phyloP scores from a whole-genome alignment of 805 yeast species.

The Tetrapisispora pingtungensis region DNA sequence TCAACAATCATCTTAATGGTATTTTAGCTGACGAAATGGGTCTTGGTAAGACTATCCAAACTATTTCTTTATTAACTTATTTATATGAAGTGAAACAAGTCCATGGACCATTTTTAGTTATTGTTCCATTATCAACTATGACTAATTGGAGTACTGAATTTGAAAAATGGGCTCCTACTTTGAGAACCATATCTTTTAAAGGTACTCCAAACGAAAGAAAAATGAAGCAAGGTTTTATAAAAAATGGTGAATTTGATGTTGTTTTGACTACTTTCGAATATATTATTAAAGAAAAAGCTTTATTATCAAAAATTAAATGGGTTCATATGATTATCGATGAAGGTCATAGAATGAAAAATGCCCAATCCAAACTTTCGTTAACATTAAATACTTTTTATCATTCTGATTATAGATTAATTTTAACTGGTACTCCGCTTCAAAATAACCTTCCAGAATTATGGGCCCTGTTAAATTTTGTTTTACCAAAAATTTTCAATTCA shows the following conservation, averaged over 20 bases:
- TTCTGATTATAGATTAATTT: conserved; percentile 66
- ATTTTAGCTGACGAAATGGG: conserved; percentile 99
- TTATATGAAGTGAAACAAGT: conserved; percentile 56
- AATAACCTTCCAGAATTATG: conserved; percentile 78
- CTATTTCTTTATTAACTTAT: conserved; percentile 67
- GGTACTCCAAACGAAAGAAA: conserved; percentile 70
- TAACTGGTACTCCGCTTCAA: conserved; percentile 84
- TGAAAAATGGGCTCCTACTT: conserved; percentile 81
- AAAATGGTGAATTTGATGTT: conserved; percentile 64
- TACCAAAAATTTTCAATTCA: conserved; percentile 77
- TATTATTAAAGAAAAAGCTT: conserved; percentile 64
- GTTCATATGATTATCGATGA: conserved; percentile 86
- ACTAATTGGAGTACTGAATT: conserved; percentile 82
- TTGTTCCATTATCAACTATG: conserved; percentile 75
- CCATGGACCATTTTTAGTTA: conserved; percentile 62
- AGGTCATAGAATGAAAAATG: conserved; percentile 82
- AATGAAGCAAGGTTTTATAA: conserved; percentile 50
- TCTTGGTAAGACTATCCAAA: conserved; percentile 85
- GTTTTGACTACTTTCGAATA: conserved; percentile 75
- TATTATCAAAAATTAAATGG: conserved; percentile 60
- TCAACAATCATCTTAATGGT: conserved; percentile 91
- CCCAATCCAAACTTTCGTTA: conserved; percentile 60
- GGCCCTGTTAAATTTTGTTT: conserved; percentile 73
- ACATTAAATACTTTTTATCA: conserved; percentile 64
- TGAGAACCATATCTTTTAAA: conserved; percentile 62